phyloP scores from a whole-genome alignment of 2,329 filamentous ascomycete species.

The Colletotrichum neosansevieriae region DNA sequence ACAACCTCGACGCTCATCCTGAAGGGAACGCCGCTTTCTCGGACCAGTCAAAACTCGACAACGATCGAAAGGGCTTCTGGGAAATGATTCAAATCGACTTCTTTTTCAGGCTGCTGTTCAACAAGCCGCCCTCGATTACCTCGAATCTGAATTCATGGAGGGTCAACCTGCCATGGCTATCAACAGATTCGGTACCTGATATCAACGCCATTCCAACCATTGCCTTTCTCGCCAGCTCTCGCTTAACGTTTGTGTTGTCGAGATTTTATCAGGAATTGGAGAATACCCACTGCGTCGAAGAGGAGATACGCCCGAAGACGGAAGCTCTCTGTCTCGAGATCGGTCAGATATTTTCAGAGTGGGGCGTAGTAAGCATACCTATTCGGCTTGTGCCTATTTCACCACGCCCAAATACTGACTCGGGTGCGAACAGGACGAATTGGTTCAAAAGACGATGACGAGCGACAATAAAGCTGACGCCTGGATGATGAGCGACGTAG shows the following conservation, averaged over 20 bases:
- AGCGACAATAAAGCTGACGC: conserved; percentile 41
- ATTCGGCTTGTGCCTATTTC: not conserved
- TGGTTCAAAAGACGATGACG: conserved; percentile 41
- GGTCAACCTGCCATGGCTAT: conserved; percentile 50
- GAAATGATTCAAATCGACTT: conserved; percentile 50
- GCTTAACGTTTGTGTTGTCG: conserved; percentile 47
- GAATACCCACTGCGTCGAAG: conserved; percentile 26
- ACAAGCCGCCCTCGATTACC: conserved; percentile 47
- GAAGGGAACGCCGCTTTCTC: not conserved
- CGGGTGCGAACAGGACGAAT: conserved; percentile 42
- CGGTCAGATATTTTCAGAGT: conserved; percentile 45
- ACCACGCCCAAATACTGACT: not conserved
- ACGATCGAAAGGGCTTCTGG: conserved; percentile 48
- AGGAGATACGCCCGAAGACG: conserved; percentile 44
- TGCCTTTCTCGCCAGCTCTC: conserved; percentile 46
- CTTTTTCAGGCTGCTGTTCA: conserved; percentile 48
- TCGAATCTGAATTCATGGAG: conserved; percentile 45
- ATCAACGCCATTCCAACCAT: conserved; percentile 44
- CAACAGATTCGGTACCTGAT: conserved; percentile 39
- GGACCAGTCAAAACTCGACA: conserved; percentile 34
- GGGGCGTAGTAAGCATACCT: conserved; percentile 46
- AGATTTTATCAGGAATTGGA: conserved; percentile 45
- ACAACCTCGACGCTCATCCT: conserved; percentile 45
- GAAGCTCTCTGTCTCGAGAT: conserved; percentile 47
- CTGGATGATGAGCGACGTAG: conserved; percentile 47